Percentiles rank a stretch among this genome's conserved stretches.
These are phyloP conservation scores for Hevea brasiliensis DNA, from an alignment of 345 rosid genomes.

Conservation along the genomic window DNA sequence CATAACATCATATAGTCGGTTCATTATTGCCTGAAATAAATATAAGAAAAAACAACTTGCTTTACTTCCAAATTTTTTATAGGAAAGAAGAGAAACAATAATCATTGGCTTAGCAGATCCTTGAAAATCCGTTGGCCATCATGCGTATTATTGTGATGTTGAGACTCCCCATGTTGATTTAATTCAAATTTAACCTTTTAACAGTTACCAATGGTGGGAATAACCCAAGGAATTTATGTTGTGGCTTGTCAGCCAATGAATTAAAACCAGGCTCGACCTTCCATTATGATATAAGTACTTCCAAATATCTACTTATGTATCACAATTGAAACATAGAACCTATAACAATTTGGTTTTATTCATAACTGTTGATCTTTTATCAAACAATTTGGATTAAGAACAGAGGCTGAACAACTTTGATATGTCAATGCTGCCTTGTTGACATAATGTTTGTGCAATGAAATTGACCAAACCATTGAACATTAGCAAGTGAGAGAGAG, in stretches of 20 bases:
- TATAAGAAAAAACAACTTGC: slow-evolving; percentile 2
- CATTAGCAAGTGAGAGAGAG: neutral
- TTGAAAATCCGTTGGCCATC: neutral
- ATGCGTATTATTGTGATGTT: neutral
- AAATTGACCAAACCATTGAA: neutral
- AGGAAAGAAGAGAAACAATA: neutral
- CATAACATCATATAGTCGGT: slow-evolving; percentile 81
- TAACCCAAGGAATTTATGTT: neutral
- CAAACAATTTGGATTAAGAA: too few relatives aligned
- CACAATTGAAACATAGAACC: neutral
- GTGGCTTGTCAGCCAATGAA: too few relatives aligned
- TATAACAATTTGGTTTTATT: neutral
- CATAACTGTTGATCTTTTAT: neutral
- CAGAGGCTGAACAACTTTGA: neutral
- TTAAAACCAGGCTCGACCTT: too few relatives aligned
- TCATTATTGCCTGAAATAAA: slow-evolving; percentile 72
- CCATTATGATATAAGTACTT: neutral
- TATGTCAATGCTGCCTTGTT: neutral
- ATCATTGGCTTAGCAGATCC: neutral
- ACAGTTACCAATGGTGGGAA: neutral
- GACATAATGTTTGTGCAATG: neutral
- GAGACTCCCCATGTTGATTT: neutral
- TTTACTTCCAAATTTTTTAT: neutral
- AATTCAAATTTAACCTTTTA: too few relatives aligned
- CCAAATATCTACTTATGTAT: neutral